Evolutionary conservation across 805 yeast species (phyloP).

Genomic region (Kodamaea lidongshanica): DNA sequence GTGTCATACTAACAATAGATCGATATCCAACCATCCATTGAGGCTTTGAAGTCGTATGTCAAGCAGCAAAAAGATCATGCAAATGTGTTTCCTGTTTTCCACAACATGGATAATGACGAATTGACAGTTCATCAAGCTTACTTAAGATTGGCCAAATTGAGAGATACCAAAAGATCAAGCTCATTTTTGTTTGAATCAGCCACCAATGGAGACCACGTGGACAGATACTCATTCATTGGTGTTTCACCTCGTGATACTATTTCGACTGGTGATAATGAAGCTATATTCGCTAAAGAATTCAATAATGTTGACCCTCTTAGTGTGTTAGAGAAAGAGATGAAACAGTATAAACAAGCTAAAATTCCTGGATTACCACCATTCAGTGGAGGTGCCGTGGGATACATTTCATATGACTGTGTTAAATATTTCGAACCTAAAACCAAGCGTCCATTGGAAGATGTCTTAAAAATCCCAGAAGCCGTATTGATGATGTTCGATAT

Average conservation of each 20-base stretch:
- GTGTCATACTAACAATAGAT: constrained; percentile 21
- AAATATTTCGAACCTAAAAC: constrained; percentile 95
- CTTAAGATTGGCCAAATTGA: constrained; percentile 68
- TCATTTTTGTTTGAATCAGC: constrained; percentile 89
- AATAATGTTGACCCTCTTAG: constrained; percentile 72
- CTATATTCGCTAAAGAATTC: constrained; percentile 18
- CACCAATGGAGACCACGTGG: constrained; percentile 79
- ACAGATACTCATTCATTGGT: constrained; percentile 89
- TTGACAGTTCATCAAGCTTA: constrained; percentile 89
- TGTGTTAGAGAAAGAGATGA: constrained; percentile 69
- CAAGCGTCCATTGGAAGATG: constrained; percentile 65
- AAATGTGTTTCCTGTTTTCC: constrained; percentile 77
- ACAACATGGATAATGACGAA: constrained; percentile 67
- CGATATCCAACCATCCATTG: constrained; percentile 34
- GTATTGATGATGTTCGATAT: constrained; percentile 86
- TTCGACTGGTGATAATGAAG: constrained; percentile 66
- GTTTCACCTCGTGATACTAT: constrained; percentile 75
- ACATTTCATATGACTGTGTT: constrained; percentile 92
- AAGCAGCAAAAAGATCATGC: constrained; percentile 13
- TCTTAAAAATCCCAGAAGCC: constrained; percentile 83
- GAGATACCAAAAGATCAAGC: constrained; percentile 45
- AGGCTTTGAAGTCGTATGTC: constrained; percentile 22
- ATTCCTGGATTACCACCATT: constrained; percentile 77
- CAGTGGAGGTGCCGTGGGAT: constrained; percentile 96
- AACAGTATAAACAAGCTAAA: constrained; percentile 57